A percentile compares a stretch with the other conserved stretches of the same genome.
phyloP scores from a whole-genome alignment of 1,284 basidiomycete species.

The Trametes sp. region DNA sequence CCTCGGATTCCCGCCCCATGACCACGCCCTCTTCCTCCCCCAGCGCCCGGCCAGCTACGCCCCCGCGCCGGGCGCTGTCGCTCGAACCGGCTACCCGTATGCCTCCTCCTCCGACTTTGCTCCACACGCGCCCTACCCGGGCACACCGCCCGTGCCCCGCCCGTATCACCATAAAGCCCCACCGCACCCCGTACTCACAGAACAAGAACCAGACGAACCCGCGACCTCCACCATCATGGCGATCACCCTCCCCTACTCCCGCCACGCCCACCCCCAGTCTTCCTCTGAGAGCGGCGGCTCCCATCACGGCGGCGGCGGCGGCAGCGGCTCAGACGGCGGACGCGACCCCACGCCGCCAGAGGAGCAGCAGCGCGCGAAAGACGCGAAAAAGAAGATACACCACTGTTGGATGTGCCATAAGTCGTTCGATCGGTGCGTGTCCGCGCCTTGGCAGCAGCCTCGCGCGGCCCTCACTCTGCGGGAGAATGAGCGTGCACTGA shows the following conservation, averaged over 20 bases:
- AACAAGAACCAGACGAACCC: constrained; percentile 15
- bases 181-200: neutral
- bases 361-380: constrained; percentile 17
- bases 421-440: constrained; percentile 69
- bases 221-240: constrained; percentile 26
- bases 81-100: constrained; percentile 34
- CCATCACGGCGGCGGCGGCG: constrained; percentile 15
- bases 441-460: too few relatives aligned
- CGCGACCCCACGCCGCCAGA: constrained; percentile 23
- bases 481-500: constrained; percentile 16
- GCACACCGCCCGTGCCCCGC: constrained; percentile 20
- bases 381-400: constrained; percentile 63
- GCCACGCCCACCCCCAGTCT: constrained; percentile 8
- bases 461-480: constrained; percentile 6
- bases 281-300: constrained; percentile 19
- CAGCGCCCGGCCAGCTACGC: constrained; percentile 24
- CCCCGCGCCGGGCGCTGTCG: constrained; percentile 29
- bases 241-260: constrained; percentile 23
- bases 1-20: constrained; percentile 33
- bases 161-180: constrained; percentile 30
- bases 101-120: constrained; percentile 21
- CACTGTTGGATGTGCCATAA: constrained; percentile 84
- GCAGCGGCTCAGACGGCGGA: constrained; percentile 25
- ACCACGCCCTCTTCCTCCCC: constrained; percentile 20
- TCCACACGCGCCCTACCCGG: constrained; percentile 26